A percentile compares a stretch with the other conserved stretches of the same genome.
These are phyloP conservation scores for Mimosa bimucronata DNA, from an alignment of 306 rosid species.

Conservation along the genomic window DNA sequence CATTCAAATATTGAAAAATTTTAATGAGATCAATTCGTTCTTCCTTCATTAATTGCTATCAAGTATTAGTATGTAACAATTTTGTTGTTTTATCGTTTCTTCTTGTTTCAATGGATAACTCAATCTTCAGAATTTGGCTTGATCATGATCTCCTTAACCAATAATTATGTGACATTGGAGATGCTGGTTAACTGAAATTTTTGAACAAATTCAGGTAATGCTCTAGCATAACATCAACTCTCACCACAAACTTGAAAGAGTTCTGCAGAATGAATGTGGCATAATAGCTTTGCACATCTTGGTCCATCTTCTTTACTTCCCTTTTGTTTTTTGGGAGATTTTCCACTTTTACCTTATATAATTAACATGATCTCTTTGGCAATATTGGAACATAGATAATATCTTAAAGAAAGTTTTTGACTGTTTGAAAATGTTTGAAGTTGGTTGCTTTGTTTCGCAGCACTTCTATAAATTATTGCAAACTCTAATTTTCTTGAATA, in stretches of 20 bases:
- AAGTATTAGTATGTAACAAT: constrained; percentile 2
- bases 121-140: not conserved
- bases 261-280: not conserved
- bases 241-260: not conserved
- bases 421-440: not conserved
- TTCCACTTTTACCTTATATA: not conserved
- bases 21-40: constrained; percentile 2
- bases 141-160: constrained; percentile 2
- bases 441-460: not conserved
- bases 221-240: not conserved
- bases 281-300: constrained; percentile 9
- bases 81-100: not conserved
- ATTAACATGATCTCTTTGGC: not conserved
- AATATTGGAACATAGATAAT: constrained; percentile 4
- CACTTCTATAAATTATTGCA: constrained; percentile 5
- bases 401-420: not conserved
- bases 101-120: not conserved
- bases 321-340: not conserved
- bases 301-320: not conserved
- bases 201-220: constrained; percentile 8
- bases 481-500: not conserved
- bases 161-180: constrained; percentile 14
- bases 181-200: constrained; percentile 12
- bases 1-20: constrained; percentile 25
- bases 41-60: constrained; percentile 22